Evolutionary conservation across 2,329 filamentous ascomycete genomes (phyloP).

Genomic region (Colletotrichum sojae): DNA sequence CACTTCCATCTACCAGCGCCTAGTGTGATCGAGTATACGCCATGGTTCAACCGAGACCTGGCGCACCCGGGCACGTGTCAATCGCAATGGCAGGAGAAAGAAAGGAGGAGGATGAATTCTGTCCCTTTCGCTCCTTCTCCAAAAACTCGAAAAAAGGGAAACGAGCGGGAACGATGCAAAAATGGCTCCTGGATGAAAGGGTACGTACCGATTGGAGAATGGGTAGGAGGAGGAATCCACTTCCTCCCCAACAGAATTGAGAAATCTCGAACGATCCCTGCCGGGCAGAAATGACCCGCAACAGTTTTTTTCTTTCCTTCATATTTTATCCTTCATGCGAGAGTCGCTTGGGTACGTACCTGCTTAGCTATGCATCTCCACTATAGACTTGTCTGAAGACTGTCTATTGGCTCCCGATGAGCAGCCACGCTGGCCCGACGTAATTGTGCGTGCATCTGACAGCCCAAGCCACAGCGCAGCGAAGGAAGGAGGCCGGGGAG

Average conservation of each 20-base stretch:
- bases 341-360: too few species aligned
- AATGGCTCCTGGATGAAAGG: not conserved
- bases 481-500: too few species aligned
- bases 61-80: too few species aligned
- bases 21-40: not conserved
- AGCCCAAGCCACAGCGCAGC: constrained; percentile 30
- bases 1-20: not conserved
- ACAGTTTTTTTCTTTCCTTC: not conserved
- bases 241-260: constrained; percentile 36
- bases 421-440: constrained; percentile 21
- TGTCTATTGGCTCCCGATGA: not conserved
- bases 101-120: too few species aligned
- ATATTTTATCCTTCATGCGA: too few species aligned
- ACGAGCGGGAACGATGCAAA: not conserved
- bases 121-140: not conserved
- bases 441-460: constrained; percentile 33
- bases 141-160: not conserved
- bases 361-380: too few species aligned
- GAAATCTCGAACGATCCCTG: constrained; percentile 36
- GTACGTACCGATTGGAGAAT: constrained; percentile 18
- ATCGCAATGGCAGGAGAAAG: too few species aligned
- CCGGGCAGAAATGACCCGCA: constrained; percentile 35
- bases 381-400: too few species aligned
- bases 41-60: constrained; percentile 19
- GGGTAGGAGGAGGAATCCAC: constrained; percentile 21